These are phyloP conservation scores for Leccinum imitatum DNA, from an alignment of 768 basidiomycete species.

Conservation along the genomic window DNA sequence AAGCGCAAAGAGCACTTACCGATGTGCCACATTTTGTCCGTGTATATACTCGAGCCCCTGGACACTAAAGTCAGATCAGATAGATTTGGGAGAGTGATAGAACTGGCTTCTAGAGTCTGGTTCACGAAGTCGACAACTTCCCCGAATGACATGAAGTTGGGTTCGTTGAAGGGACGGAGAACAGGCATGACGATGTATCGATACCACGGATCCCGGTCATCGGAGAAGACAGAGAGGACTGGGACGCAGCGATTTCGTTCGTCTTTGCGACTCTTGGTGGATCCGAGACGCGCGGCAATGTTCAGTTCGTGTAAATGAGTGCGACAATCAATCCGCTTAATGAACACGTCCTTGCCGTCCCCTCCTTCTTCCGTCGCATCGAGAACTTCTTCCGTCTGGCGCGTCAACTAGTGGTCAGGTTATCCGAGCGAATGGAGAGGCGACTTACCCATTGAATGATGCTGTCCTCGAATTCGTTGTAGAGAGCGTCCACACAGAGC, in stretches of 20 bases:
- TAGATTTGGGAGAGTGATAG: fast-evolving
- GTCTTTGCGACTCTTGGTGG: not conserved
- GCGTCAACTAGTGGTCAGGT: too few relatives aligned
- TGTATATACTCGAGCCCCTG: slow-evolving; percentile 39
- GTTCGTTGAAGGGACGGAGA: slow-evolving; percentile 25
- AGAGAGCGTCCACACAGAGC: not conserved
- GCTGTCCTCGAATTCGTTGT: not conserved
- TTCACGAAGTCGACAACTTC: slow-evolving; percentile 27
- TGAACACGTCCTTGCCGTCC: slow-evolving; percentile 7
- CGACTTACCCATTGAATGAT: slow-evolving; percentile 5
- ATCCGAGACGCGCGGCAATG: slow-evolving; percentile 2
- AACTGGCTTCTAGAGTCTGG: slow-evolving; percentile 26
- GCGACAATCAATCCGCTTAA: slow-evolving; percentile 6
- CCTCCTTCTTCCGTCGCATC: slow-evolving; percentile 8
- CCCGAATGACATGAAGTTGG: slow-evolving; percentile 24
- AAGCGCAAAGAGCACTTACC: slow-evolving; percentile 17
- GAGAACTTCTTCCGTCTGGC: not conserved
- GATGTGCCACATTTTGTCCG: slow-evolving; percentile 34
- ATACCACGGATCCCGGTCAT: slow-evolving; percentile 11
- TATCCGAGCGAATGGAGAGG: not conserved
- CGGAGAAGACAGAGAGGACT: slow-evolving; percentile 13
- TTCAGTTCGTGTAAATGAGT: slow-evolving; percentile 8
- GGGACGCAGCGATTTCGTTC: slow-evolving; percentile 26
- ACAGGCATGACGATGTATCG: slow-evolving; percentile 31
- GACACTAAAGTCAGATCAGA: not conserved